Evolutionary conservation across 768 basidiomycete genomes (phyloP).

Genomic region (Paxillus rubicundulus): DNA sequence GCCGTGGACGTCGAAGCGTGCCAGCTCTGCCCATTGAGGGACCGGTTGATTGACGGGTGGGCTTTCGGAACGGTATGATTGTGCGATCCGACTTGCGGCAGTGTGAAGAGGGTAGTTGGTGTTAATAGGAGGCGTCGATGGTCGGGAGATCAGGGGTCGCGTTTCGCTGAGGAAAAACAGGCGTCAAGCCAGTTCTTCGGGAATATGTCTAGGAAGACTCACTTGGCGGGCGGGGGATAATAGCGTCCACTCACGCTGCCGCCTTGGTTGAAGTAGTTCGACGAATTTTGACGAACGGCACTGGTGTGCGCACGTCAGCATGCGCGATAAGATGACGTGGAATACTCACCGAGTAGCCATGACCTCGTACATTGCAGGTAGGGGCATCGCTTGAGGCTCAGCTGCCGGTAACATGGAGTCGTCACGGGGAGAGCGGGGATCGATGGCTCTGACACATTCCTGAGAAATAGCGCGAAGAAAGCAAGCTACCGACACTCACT

Average conservation of each 20-base stretch:
- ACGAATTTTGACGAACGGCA: constrained; percentile 12
- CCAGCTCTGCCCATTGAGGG: constrained; percentile 27
- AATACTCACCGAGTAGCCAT: constrained; percentile 23
- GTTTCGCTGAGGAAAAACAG: constrained; percentile 43
- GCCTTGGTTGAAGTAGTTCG: constrained; percentile 19
- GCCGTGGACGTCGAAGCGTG: constrained; percentile 27
- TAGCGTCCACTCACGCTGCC: constrained; percentile 12
- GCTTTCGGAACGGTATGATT: constrained; percentile 21
- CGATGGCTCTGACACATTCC: constrained; percentile 11
- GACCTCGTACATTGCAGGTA: constrained; percentile 35
- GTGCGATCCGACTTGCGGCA: constrained; percentile 21
- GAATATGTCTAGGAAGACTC: constrained; percentile 2
- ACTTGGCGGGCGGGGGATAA: constrained; percentile 23
- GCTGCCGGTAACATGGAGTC: constrained; percentile 23
- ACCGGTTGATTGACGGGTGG: constrained; percentile 25
- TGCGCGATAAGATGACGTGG: too few species aligned
- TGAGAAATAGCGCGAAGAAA: not conserved
- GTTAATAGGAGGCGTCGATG: constrained; percentile 28
- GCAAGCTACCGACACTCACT: constrained; percentile 18
- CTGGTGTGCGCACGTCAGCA: constrained; percentile 10
- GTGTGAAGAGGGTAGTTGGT: constrained; percentile 21
- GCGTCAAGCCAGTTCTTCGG: not conserved
- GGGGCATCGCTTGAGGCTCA: constrained; percentile 26
- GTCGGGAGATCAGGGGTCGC: constrained; percentile 47
- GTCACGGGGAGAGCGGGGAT: constrained; percentile 34